phyloP scores from a whole-genome alignment of 495 filamentous ascomycete genomes.

The Xylaria flabelliformis region DNA sequence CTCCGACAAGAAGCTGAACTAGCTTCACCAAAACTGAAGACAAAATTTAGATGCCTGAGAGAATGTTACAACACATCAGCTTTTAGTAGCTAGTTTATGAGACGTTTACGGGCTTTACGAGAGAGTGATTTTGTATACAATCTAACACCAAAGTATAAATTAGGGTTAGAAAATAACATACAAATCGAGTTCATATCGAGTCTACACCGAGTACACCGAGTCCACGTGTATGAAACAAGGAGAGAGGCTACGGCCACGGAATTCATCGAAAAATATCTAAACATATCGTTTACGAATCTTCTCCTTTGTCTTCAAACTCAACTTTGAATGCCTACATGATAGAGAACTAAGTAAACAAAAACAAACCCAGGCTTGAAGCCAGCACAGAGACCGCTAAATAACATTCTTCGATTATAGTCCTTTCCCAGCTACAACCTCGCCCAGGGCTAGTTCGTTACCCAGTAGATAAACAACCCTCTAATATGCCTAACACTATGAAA shows the following conservation, averaged over 20 bases:
- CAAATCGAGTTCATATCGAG: too few relatives aligned
- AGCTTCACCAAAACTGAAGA: background rate
- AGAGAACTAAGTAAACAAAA: background rate
- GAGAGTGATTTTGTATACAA: background rate
- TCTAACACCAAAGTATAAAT: background rate
- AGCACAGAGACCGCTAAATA: background rate
- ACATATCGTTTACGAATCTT: background rate
- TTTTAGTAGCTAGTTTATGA: background rate
- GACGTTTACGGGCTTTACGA: background rate
- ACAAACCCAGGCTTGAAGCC: background rate
- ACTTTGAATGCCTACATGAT: background rate
- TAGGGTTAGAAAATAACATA: background rate
- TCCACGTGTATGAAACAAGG: background rate
- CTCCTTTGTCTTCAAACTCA: background rate
- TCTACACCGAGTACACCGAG: too few relatives aligned
- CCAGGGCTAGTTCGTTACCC: background rate
- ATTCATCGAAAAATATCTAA: background rate
- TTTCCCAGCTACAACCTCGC: background rate
- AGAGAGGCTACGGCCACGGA: background rate
- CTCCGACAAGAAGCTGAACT: background rate
- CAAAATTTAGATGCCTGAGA: background rate
- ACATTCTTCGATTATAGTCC: background rate
- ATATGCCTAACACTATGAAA: background rate
- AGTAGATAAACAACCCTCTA: background rate
- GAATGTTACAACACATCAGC: background rate